Evolutionary conservation across 805 yeast species (phyloP).

Genomic region (Pichia paraexigua): DNA sequence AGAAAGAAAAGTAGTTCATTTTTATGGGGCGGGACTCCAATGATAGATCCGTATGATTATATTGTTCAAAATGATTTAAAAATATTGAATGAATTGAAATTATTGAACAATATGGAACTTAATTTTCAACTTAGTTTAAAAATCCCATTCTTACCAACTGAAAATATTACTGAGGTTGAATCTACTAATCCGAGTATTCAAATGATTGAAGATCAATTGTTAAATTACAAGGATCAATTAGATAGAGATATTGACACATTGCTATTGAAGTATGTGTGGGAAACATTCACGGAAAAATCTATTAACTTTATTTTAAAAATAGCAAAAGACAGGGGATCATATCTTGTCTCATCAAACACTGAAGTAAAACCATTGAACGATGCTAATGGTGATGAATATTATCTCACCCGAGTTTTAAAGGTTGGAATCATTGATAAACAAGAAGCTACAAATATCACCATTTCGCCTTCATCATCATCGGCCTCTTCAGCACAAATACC

Average conservation of each 20-base stretch:
- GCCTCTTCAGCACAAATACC: neutral
- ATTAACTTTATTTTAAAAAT: conserved; percentile 17
- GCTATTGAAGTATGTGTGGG: conserved; percentile 11
- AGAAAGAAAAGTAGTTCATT: conserved; percentile 26
- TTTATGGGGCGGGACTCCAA: conserved; percentile 19
- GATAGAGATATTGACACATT: conserved; percentile 14
- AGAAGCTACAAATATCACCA: conserved; percentile 28
- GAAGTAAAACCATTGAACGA: conserved; percentile 10
- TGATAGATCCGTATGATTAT: conserved; percentile 31
- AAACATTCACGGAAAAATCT: conserved; percentile 8
- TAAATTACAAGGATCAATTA: conserved; percentile 9
- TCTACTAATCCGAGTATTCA: neutral
- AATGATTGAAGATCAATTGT: conserved; percentile 7
- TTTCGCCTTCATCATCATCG: neutral
- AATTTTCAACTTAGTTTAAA: conserved; percentile 7
- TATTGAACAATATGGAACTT: conserved; percentile 10
- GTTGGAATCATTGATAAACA: conserved; percentile 34
- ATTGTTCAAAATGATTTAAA: conserved; percentile 24
- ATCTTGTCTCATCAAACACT: conserved; percentile 14
- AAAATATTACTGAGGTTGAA: neutral
- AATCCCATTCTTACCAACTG: conserved; percentile 20
- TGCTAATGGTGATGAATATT: conserved; percentile 16
- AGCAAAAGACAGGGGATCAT: conserved; percentile 21
- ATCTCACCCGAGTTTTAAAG: conserved; percentile 31
- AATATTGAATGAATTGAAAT: conserved; percentile 11